Percentiles rank a stretch among this genome's conserved stretches.
phyloP scores from a whole-genome alignment of 1,139 yeast species.

The Debaryomycetaceae sp. region DNA sequence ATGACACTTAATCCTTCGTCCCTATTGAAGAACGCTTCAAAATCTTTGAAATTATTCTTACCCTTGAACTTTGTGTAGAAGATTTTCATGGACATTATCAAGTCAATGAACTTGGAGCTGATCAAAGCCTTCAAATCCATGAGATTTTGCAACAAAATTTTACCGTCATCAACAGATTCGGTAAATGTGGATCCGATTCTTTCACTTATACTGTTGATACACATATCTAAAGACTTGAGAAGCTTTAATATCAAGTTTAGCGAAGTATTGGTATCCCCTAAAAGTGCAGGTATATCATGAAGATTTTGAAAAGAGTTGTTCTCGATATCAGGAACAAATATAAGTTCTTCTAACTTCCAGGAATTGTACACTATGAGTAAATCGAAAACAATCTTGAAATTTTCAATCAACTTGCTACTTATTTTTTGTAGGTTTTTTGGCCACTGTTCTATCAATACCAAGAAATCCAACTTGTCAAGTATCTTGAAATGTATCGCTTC shows the following conservation, averaged over 20 bases:
- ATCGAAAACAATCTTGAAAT: constrained; percentile 21
- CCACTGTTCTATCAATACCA: constrained; percentile 16
- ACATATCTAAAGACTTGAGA: constrained; percentile 4
- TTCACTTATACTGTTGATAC: constrained; percentile 6
- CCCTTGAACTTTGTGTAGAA: constrained; percentile 29
- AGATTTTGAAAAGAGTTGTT: constrained; percentile 12
- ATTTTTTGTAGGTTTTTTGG: constrained; percentile 17
- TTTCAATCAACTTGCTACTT: constrained; percentile 11
- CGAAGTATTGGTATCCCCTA: constrained; percentile 9
- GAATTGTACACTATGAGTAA: constrained; percentile 24
- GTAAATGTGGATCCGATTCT: constrained; percentile 10
- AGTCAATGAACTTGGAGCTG: constrained; percentile 27
- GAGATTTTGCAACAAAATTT: constrained; percentile 13
- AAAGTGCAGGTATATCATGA: constrained; percentile 16
- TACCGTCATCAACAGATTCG: constrained; percentile 4
- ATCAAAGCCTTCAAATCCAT: constrained; percentile 23
- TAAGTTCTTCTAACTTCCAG: constrained; percentile 34
- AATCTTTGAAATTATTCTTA: constrained; percentile 23
- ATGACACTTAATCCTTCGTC: constrained; percentile 12
- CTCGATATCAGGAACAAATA: constrained; percentile 13
- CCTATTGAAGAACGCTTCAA: constrained; percentile 23
- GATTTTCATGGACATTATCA: constrained; percentile 29
- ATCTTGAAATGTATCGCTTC: constrained; percentile 14
- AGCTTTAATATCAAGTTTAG: constrained; percentile 2
- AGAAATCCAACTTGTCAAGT: constrained; percentile 19